Base-by-base conservation (phyloP, 257 asterid species). In the Solanum chiquidenum region DNA sequence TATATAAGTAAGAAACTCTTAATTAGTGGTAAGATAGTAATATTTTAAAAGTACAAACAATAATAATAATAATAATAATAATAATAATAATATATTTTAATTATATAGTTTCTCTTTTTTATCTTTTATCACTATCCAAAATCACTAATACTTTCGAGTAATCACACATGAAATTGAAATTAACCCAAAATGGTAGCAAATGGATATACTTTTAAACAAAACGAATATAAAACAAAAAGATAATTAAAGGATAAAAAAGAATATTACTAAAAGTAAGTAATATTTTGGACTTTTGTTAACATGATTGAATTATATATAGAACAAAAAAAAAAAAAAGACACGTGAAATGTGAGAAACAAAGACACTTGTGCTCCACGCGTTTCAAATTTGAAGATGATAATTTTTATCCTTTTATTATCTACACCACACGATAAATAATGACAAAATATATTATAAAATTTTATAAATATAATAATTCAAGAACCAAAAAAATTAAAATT, bases 331-430 rank as follows among this genome's bases (percentile, higher is more conserved):
- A n/a, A 5, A 8, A 20, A 9, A 49, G 38, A 77, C 84, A 79
- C 66, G 85, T 16, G 40, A 44, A 79, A 27, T 79, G 7, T 25
- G 1, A 46, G 85, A 44, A 79, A 34, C 25, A 79, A 82, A 44
- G 85, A 49, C 85, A 49, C 85, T 80, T 49, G 85, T 46, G 7
- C 20, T 80, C 85, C 85, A 80, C 68, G 85, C 85, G 85, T 80
- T 80, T 80, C 40, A 46, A 79, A 25, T 6, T 80, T 80, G 9
- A 46, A 80, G 85, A 80, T 80, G 68, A 12, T 69, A 46, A 12
- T 46, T 46, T 80, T 80, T 80, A 80, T 80, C 85, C 85, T 49
- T 80, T 80, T 80, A 80, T 46, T 49, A 80, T 80, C 85, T 80
- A 29, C 85, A 80, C 85, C 85, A 80, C 85, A 80, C 1, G 42